Evolutionary conservation across 2,329 filamentous ascomycete genomes (phyloP), one percentile per base, ranked within the genome.

Genomic region (Dryadomyces quercivorus): DNA sequence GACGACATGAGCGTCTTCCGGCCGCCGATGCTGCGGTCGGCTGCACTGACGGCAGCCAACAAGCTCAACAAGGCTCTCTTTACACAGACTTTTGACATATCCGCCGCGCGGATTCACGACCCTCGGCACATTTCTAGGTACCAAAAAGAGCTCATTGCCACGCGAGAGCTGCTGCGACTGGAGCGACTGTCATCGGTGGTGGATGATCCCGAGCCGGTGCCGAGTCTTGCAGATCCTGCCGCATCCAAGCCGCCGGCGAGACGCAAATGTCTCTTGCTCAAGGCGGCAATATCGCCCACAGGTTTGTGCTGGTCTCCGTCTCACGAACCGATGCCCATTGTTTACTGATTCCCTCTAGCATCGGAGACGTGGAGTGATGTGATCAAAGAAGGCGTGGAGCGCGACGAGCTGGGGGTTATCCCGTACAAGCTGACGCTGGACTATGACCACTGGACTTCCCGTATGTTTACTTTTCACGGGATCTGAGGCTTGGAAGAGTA

Each of bases 381-480:
- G 43, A 69, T 96, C 49, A 77, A 73, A 57, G 80, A 88, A 59
- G 81, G 88, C 38, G 79, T 90, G 5, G 74, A 84, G 59, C 73
- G 75, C 52, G 78, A 85, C 31, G 81, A 88, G 46, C 69, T 96
- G 34, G 77, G 77, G 18, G 68, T 97, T 38, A 72, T 90, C 1
- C 85, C 88, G 1, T 96, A 85, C 67, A 76, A 86, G 57, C 70
- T 97, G 55, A 72, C 79, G 40, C 75, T 97, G 56, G 81, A 85
- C 61, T 98, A 98, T 69, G 78, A 86, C 62, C 84, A 91, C 69
- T 97, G 90, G 88, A 85, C 75, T 51, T 92, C 94, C 66, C 75
- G 86, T 87, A 76, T 61, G 77, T 66, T 38, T 15, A 38, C 13
- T 22, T 34, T 12, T 15, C 40, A 40, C 36, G 5, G 3, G 1